Evolutionary conservation across 2,329 filamentous ascomycete genomes (phyloP).

Genomic region (Acephala macrosclerotiorum): DNA sequence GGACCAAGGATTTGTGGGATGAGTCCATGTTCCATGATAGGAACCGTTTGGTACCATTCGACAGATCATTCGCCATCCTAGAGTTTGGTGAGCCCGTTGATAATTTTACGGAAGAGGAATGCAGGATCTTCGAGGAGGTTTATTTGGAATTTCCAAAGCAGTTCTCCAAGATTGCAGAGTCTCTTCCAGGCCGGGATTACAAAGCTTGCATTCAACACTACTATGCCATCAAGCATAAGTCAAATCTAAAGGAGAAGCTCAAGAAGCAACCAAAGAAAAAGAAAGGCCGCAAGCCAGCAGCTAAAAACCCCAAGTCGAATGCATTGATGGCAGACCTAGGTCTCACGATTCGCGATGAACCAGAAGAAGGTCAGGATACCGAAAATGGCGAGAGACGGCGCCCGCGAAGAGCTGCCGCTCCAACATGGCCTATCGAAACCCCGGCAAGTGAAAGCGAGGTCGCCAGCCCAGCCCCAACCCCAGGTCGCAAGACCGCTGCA

Average conservation of each 20-base stretch:
- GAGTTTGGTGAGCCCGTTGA: conserved; percentile 76
- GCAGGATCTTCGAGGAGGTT: conserved; percentile 73
- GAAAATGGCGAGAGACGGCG: conserved; percentile 66
- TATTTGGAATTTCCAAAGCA: conserved; percentile 83
- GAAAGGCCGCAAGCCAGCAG: conserved; percentile 53
- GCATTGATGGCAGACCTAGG: conserved; percentile 72
- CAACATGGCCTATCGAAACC: conserved; percentile 73
- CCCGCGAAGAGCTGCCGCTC: conserved; percentile 69
- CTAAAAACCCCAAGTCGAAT: conserved; percentile 65
- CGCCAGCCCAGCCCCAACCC: conserved; percentile 63
- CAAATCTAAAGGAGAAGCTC: conserved; percentile 79
- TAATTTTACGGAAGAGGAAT: conserved; percentile 78
- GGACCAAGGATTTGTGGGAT: conserved; percentile 65
- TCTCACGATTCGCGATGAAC: conserved; percentile 51
- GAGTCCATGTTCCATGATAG: conserved; percentile 68
- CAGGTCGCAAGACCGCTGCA: conserved; percentile 56
- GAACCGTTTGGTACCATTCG: conserved; percentile 69
- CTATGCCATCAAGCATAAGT: conserved; percentile 79
- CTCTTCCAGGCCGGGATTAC: conserved; percentile 72
- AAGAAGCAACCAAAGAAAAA: conserved; percentile 64
- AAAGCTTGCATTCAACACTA: conserved; percentile 87
- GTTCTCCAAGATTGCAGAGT: conserved; percentile 79
- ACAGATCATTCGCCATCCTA: conserved; percentile 73
- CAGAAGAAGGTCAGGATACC: conserved; percentile 46
- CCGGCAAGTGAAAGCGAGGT: conserved; percentile 68